Evolutionary conservation across 805 yeast species (phyloP).

Genomic region (Diddensiella transvaalensis): DNA sequence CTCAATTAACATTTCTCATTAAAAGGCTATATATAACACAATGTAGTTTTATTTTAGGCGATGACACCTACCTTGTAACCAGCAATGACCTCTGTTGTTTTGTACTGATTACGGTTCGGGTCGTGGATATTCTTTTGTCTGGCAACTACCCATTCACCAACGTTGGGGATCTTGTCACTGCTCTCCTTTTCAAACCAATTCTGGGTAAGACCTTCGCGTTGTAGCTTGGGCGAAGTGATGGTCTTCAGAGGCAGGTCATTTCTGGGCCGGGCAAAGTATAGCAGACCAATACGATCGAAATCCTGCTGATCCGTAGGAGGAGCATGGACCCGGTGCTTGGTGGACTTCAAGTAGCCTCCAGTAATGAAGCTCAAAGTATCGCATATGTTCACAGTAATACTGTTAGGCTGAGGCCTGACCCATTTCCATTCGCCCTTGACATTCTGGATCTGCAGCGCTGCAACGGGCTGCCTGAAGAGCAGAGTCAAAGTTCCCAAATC

Average conservation of each 20-base stretch:
- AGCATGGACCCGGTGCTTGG: conserved; percentile 17
- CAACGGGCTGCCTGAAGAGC: conserved; percentile 16
- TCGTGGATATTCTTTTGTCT: conserved; percentile 7
- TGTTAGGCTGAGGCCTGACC: conserved; percentile 13
- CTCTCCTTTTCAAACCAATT: conserved; percentile 9
- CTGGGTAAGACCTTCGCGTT: neutral
- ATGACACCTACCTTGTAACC: conserved; percentile 6
- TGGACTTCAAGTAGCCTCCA: conserved; percentile 17
- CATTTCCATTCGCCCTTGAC: conserved; percentile 15
- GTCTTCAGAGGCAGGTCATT: conserved; percentile 2
- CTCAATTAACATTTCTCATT: conserved; percentile 1
- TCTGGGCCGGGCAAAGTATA: conserved; percentile 20
- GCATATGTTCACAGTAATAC: conserved; percentile 18
- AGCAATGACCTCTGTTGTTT: conserved; percentile 5
- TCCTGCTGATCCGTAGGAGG: conserved; percentile 19
- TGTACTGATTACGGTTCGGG: neutral
- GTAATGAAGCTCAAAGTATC: conserved; percentile 18
- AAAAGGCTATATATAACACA: neutral
- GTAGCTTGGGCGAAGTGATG: conserved; percentile 4
- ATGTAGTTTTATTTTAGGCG: neutral
- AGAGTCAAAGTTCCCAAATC: conserved; percentile 18
- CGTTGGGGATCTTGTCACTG: conserved; percentile 1
- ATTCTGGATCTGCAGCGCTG: conserved; percentile 17
- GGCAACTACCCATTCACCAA: conserved; percentile 12
- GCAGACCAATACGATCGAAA: conserved; percentile 16